Percentiles rank a stretch among this genome's conserved stretches.
These are phyloP conservation scores for Phaffia rhodozyma DNA, from an alignment of 1,284 basidiomycete species.

Conservation along the genomic window DNA sequence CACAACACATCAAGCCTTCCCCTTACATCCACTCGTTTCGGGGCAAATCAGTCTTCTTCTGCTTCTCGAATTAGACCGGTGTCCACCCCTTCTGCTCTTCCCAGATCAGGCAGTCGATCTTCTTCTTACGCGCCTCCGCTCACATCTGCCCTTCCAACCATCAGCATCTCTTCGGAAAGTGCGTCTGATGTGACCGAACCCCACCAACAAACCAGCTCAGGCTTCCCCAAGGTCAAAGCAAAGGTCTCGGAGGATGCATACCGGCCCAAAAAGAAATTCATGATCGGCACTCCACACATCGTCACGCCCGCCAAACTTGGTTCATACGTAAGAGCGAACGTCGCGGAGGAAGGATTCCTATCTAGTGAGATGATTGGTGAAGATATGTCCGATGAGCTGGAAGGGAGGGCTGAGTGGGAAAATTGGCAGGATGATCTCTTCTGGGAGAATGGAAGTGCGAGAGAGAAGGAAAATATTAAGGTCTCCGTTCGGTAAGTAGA, in stretches of 20 bases:
- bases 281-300: neutral
- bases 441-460: constrained; percentile 2
- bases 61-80: neutral
- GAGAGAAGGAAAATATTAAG: constrained; percentile 57
- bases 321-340: neutral
- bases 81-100: neutral
- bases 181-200: too few species aligned
- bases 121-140: neutral
- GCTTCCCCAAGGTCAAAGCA: constrained; percentile 7
- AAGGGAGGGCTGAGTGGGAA: neutral
- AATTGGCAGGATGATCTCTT: constrained; percentile 2
- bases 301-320: constrained; percentile 2
- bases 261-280: neutral
- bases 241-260: constrained; percentile 4
- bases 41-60: neutral
- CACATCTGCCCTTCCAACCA: neutral
- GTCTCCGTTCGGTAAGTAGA: constrained; percentile 62
- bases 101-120: neutral
- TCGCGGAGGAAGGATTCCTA: neutral
- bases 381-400: neutral
- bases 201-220: neutral
- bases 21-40: neutral
- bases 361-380: neutral
- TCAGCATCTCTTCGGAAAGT: neutral
- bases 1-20: neutral